Base-by-base conservation (phyloP, 345 rosid species). In the Ceriops tagal region DNA sequence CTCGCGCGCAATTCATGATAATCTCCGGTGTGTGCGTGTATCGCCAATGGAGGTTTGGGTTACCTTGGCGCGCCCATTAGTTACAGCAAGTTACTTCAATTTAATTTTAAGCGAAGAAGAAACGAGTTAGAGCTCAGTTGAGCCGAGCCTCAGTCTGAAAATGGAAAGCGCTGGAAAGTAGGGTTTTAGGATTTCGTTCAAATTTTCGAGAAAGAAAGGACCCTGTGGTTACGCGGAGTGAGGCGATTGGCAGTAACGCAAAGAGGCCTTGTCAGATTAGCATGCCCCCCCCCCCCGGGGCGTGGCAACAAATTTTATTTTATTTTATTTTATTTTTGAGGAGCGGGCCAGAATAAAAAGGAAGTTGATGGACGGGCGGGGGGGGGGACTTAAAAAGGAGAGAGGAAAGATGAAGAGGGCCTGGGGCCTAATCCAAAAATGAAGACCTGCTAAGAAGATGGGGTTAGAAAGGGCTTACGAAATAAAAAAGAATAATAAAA, bases 81-180 rank as follows among this genome's bases (percentile, higher is more conserved):
- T 2, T 5, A 60, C 5, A 1, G 32, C 16, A 7, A 28, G 32
- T 24, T 26, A 24, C 26, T 24, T 24, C 1, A 43, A 11, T 11
- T 11, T 11, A 43, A 43, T 13, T 43, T 43, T 43, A 53, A 62
- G 49, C 64, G 65, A 46, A 69, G 51, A 60, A 13, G 27, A n/a
- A 39, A n/a, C 27, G 1, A 10, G 32, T 53, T 37, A 3, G 46
- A 49, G 66, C 32, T 13, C 19, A 18, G n/a, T 22, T 58, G 51
- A 46, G 71, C 39, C 22, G 32, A 53, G 18, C 49, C 1, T 13
- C 3, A 18, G 49, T 24, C 16, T 56, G 59, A 26, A 39, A 39
- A 67, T 62, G 68, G 63, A 62, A 67, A 62, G 39, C 58, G 63
- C 72, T 62, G 19, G 55, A 56, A 67, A 27, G 26, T 39, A 71